Evolutionary conservation across 495 filamentous ascomycete species (phyloP).

Genomic region (Parathielavia appendiculata): DNA sequence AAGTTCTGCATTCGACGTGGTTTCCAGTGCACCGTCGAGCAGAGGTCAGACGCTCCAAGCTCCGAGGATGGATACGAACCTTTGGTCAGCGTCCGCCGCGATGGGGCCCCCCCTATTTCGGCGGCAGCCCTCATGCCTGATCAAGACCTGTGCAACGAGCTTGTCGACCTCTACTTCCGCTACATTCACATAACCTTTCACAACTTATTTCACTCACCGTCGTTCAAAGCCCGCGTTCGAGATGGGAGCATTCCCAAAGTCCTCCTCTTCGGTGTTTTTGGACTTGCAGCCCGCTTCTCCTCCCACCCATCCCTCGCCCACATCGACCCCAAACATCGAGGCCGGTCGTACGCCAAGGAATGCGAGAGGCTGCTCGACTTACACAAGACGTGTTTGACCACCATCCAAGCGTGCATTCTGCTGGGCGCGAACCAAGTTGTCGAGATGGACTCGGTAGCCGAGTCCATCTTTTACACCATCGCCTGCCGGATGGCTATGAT

Average conservation of each 20-base stretch:
- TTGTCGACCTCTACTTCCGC: background rate
- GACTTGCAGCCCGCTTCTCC: background rate
- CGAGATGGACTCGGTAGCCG: background rate
- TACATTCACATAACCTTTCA: background rate
- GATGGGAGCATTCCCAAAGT: background rate
- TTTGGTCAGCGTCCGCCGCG: background rate
- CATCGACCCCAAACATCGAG: background rate
- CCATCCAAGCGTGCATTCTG: background rate
- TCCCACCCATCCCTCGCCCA: background rate
- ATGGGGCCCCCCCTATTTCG: background rate
- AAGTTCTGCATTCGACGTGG: background rate
- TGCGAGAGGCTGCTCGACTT: background rate
- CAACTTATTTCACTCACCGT: background rate
- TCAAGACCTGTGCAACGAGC: background rate
- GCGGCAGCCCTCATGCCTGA: background rate
- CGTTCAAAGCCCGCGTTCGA: background rate
- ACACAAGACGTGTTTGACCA: background rate
- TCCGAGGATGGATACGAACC: background rate
- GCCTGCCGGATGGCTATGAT: background rate
- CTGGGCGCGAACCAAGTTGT: background rate
- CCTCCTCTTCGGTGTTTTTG: background rate
- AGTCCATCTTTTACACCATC: background rate
- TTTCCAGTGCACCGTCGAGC: background rate
- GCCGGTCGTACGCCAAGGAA: background rate
- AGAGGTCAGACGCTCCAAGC: background rate